Base-by-base conservation (phyloP, 345 rosid species). In the Gynandropsis gynandra region DNA sequence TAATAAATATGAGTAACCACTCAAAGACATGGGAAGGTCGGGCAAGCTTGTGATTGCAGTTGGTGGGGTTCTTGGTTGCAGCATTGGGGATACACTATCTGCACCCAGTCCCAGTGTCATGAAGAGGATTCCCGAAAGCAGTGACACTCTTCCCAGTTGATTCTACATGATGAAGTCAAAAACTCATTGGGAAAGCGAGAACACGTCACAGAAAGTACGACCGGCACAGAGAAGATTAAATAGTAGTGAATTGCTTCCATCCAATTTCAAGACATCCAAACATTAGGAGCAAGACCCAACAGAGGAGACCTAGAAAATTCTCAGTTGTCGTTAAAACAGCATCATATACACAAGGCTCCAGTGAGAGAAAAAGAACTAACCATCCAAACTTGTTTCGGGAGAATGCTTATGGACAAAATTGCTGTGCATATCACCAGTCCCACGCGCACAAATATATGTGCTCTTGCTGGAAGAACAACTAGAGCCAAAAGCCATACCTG, bases 401-500 rank as follows among this genome's bases (percentile, higher is more conserved):
- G 92, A 45, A 73, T 73, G 74, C 57, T 70, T 21, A 82, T 65
- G 11, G 98, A 90, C 62, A 90, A 67, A 63, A 82, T 66, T 64
- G 87, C 79, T 16, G 73, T 67, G 55, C 21, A 86, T 10, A 68
- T 38, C 12, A 90, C 95, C 67, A 90, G 62, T 64, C 87, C 96
- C 59, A 82, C 61, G 36, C 95, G 89, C 85, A 90, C 80, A 41
- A 67, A 54, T 37, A 83, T 69, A 59, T 69, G 83, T 7, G 98
- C 80, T 61, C 96, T 63, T 33, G 98, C 96, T 8, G 98, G 98
- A 46, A 90, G 73, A 54, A 87, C 67, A 54, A 90, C 98, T n/a
- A 90, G 64, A 43, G 80, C 83, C 75, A 90, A 58, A 31, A 90
- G 82, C 98, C 98, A 90, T 61, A 82, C 78, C 98, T 90, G 72